These are phyloP conservation scores for Pseudocercospora pini-densiflorae DNA, from an alignment of 2,329 filamentous ascomycete species.

Conservation along the genomic window DNA sequence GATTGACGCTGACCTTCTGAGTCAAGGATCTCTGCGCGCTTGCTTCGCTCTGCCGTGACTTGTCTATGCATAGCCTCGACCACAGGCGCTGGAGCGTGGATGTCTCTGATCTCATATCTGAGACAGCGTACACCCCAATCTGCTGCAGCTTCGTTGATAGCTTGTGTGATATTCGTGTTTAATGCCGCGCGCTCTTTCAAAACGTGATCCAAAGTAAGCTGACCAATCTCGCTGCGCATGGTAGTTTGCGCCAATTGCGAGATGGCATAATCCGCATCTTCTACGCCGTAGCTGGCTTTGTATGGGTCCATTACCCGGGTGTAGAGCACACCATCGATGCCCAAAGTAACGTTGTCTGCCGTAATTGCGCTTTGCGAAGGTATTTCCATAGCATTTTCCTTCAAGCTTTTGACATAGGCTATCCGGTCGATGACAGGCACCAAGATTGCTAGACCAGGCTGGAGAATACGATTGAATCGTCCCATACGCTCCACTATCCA, in stretches of 20 bases:
- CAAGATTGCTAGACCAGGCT: conserved; percentile 87
- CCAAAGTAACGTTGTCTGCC: conserved; percentile 95
- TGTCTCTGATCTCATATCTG: conserved; percentile 97
- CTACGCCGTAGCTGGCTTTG: conserved; percentile 97
- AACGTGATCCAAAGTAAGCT: conserved; percentile 94
- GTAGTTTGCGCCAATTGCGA: conserved; percentile 97
- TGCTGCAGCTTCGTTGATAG: conserved; percentile 96
- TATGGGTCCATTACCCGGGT: conserved; percentile 97
- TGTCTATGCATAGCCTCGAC: conserved; percentile 98
- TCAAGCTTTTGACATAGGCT: conserved; percentile 96
- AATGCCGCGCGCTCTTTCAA: conserved; percentile 95
- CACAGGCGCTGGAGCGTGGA: conserved; percentile 90
- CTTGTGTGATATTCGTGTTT: conserved; percentile 97
- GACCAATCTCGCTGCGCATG: conserved; percentile 98
- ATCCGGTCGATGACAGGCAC: conserved; percentile 93
- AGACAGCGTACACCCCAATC: conserved; percentile 97
- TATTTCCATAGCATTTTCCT: conserved; percentile 95
- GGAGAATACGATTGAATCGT: conserved; percentile 89
- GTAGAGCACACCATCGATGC: conserved; percentile 93
- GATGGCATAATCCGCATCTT: conserved; percentile 98
- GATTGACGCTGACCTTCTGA: conserved; percentile 96
- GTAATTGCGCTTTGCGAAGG: conserved; percentile 98
- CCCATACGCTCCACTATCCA: conserved; percentile 99
- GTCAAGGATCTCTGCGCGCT: conserved; percentile 96
- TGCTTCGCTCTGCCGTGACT: conserved; percentile 95